Percentiles rank a stretch among this genome's conserved stretches.
phyloP scores from a whole-genome alignment of 75 land plant species.

The Ceratopteris richardii region DNA sequence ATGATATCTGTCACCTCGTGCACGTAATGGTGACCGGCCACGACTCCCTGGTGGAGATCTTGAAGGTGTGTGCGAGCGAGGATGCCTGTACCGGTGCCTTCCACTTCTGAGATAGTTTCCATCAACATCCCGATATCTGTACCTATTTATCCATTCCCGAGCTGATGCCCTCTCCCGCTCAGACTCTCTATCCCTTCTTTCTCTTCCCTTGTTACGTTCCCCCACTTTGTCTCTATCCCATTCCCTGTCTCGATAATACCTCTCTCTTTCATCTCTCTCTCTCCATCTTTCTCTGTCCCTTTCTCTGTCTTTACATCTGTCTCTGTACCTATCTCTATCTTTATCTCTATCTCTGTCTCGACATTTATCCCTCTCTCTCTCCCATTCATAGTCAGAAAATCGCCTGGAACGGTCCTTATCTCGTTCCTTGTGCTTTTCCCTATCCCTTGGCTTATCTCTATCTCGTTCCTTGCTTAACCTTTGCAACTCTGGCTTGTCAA shows the following conservation, averaged over 20 bases:
- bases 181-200: slow-evolving; percentile 1
- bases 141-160: not conserved
- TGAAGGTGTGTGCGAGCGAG: not conserved
- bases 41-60: not conserved
- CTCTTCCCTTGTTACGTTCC: not conserved
- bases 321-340: slow-evolving; percentile 1
- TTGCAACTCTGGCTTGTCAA: not conserved
- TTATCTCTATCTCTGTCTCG: not conserved
- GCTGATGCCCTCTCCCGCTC: not conserved
- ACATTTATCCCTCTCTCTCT: not conserved
- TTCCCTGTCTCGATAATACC: not conserved
- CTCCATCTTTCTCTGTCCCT: slow-evolving; percentile 7
- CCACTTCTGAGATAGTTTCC: not conserved
- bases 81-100: not conserved
- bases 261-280: slow-evolving; percentile 4
- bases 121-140: not conserved
- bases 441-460: slow-evolving; percentile 1
- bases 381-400: not conserved
- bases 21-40: slow-evolving; percentile 2
- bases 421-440: not conserved
- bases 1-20: not conserved
- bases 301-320: not conserved
- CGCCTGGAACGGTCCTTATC: not conserved
- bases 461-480: not conserved
- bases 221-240: not conserved